A percentile compares a stretch with the other conserved stretches of the same genome.
phyloP scores from a whole-genome alignment of 805 yeast species.

The Cyberlindnera lachancei region DNA sequence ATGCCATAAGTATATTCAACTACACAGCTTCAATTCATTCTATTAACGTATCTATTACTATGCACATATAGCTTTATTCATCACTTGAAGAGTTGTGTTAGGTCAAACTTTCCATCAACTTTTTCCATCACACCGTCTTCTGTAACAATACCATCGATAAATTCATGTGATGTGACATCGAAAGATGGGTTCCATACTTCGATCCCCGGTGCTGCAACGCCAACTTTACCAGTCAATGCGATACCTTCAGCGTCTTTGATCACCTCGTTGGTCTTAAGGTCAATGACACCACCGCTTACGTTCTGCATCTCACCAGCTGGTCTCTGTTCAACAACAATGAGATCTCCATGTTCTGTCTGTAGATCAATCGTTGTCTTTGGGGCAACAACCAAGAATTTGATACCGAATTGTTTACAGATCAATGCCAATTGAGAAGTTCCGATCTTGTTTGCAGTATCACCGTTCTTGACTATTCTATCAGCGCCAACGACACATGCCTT shows the following conservation, averaged over 20 bases:
- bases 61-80: no score
- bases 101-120: conserved; percentile 43
- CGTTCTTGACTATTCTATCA: conserved; percentile 86
- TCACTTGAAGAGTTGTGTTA: conserved; percentile 20
- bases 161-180: conserved; percentile 80
- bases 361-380: conserved; percentile 88
- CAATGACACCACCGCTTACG: conserved; percentile 60
- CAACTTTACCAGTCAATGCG: conserved; percentile 44
- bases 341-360: conserved; percentile 57
- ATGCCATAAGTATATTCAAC: no score
- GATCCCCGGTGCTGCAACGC: conserved; percentile 79
- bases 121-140: conserved; percentile 60
- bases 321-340: conserved; percentile 81
- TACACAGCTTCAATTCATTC: no score
- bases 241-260: conserved; percentile 20
- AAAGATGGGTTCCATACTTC: conserved; percentile 95
- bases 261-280: conserved; percentile 21
- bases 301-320: conserved; percentile 73
- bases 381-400: conserved; percentile 89
- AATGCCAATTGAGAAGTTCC: conserved; percentile 89
- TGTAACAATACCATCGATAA: conserved; percentile 86
- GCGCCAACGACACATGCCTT: conserved; percentile 83
- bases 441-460: conserved; percentile 94
- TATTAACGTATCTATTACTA: no score
- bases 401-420: conserved; percentile 53